These are phyloP conservation scores for Stemphylium beticola DNA, from an alignment of 2,329 filamentous ascomycete genomes.

Conservation along the genomic window DNA sequence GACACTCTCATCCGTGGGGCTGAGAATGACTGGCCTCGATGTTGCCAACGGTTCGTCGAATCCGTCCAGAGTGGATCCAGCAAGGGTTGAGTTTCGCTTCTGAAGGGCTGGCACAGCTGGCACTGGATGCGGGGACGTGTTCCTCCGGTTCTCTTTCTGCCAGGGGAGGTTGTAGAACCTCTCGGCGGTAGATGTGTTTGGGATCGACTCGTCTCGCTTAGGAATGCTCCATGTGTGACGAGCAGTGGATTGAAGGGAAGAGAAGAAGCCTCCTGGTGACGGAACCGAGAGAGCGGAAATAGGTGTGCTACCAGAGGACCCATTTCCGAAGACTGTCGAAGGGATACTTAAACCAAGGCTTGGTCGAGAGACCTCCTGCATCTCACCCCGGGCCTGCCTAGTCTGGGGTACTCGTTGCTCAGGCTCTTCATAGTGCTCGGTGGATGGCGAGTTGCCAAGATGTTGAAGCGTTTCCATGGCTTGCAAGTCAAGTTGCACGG, in stretches of 20 bases:
- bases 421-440: constrained; percentile 27
- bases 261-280: constrained; percentile 91
- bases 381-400: constrained; percentile 62
- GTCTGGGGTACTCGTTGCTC: constrained; percentile 37
- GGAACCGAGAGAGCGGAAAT: constrained; percentile 86
- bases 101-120: constrained; percentile 26
- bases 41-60: constrained; percentile 40
- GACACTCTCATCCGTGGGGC: constrained; percentile 47
- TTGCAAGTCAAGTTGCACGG: constrained; percentile 71
- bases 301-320: constrained; percentile 60
- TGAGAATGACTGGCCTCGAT: constrained; percentile 38
- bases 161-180: constrained; percentile 89
- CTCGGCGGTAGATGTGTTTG: constrained; percentile 89
- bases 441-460: constrained; percentile 55
- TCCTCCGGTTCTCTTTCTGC: constrained; percentile 54
- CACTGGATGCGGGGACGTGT: constrained; percentile 27
- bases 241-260: constrained; percentile 75
- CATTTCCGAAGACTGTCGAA: constrained; percentile 33
- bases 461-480: constrained; percentile 82
- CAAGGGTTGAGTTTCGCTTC: constrained; percentile 34
- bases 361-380: constrained; percentile 64
- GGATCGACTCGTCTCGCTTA: constrained; percentile 56
- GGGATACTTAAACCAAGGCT: constrained; percentile 48
- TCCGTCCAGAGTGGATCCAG: constrained; percentile 45
- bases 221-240: constrained; percentile 80